A percentile compares a stretch with the other conserved stretches of the same genome.
These are phyloP conservation scores for Aspergillus heteromorphus DNA, from an alignment of 495 filamentous ascomycete species.

Conservation along the genomic window DNA sequence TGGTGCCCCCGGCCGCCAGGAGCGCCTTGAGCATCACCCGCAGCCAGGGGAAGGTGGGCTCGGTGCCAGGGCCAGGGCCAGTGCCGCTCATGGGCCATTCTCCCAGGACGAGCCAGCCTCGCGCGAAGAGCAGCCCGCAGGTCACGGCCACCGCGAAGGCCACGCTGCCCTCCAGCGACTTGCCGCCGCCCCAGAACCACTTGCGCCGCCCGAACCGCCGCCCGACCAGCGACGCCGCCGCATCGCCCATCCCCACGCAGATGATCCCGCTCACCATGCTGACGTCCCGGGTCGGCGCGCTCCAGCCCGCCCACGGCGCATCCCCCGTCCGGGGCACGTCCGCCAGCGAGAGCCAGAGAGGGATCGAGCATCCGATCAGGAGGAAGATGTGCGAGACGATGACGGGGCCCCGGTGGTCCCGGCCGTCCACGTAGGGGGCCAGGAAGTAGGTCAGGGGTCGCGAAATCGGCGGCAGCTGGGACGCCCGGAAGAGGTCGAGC, in stretches of 20 bases:
- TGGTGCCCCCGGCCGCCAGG: constrained; percentile 71
- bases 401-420: constrained; percentile 88
- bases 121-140: constrained; percentile 63
- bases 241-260: constrained; percentile 93
- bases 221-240: constrained; percentile 87
- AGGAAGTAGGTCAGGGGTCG: constrained; percentile 78
- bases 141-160: constrained; percentile 82
- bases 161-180: constrained; percentile 84
- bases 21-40: constrained; percentile 52
- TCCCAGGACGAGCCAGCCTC: constrained; percentile 68
- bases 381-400: constrained; percentile 96
- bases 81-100: constrained; percentile 56
- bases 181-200: constrained; percentile 96
- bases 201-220: constrained; percentile 79
- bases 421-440: constrained; percentile 88
- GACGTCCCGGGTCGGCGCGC: constrained; percentile 62
- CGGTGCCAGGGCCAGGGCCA: constrained; percentile 16
- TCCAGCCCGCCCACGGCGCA: constrained; percentile 62
- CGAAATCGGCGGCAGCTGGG: constrained; percentile 83
- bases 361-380: constrained; percentile 91
- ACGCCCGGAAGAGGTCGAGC: constrained; percentile 82
- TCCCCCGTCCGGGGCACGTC: constrained; percentile 51
- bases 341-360: constrained; percentile 82
- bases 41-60: constrained; percentile 33
- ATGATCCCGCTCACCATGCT: constrained; percentile 87